These are phyloP conservation scores for Aspergillus carlsbadensis DNA, from an alignment of 495 filamentous ascomycete genomes.

Conservation along the genomic window DNA sequence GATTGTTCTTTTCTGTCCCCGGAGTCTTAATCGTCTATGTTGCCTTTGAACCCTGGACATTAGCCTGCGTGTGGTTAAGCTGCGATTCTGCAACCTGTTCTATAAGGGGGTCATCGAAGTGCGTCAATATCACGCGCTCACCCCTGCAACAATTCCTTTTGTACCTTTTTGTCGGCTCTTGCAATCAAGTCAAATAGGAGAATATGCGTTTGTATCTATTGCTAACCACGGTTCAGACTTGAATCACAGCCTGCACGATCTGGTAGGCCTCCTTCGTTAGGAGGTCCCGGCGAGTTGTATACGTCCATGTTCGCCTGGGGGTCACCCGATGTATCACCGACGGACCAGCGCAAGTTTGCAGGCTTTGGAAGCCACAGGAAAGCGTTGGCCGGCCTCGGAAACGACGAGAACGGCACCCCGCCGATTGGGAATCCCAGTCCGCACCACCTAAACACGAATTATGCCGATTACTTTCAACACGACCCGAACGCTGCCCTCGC, in stretches of 20 bases:
- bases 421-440: conserved; percentile 26
- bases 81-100: too few relatives aligned
- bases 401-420: conserved; percentile 28
- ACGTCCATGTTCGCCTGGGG: conserved; percentile 44
- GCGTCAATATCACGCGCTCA: too few relatives aligned
- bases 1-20: conserved; percentile 13
- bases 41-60: too few relatives aligned
- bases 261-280: conserved; percentile 16
- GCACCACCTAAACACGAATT: conserved; percentile 26
- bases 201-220: neutral
- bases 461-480: conserved; percentile 25
- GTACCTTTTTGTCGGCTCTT: too few relatives aligned
- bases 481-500: conserved; percentile 40
- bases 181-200: too few relatives aligned
- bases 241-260: conserved; percentile 15
- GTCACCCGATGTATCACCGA: conserved; percentile 45
- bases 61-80: too few relatives aligned
- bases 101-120: too few relatives aligned
- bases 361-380: conserved; percentile 41
- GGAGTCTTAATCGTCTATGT: too few relatives aligned
- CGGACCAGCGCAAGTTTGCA: conserved; percentile 41
- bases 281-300: conserved; percentile 31
- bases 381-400: conserved; percentile 34
- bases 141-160: too few relatives aligned
- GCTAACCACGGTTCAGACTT: conserved; percentile 23